phyloP scores from a whole-genome alignment of 495 filamentous ascomycete genomes.

The Neurospora intermedia region DNA sequence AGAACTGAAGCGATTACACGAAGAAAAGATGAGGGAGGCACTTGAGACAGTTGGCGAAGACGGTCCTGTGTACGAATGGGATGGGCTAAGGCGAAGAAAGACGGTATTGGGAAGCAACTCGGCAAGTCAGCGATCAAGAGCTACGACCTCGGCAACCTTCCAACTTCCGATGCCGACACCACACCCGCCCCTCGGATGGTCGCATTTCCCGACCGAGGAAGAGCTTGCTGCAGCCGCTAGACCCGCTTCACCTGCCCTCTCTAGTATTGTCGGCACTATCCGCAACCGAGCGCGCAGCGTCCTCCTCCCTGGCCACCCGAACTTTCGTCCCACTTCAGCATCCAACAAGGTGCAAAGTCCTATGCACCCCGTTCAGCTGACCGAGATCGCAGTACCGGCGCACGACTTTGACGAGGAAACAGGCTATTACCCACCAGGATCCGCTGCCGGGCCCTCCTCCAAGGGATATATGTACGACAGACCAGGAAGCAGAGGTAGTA shows the following conservation, averaged over 20 bases:
- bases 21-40: conserved; percentile 61
- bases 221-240: conserved; percentile 44
- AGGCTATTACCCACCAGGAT: conserved; percentile 28
- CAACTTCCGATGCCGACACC: conserved; percentile 36
- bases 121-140: conserved; percentile 17
- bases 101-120: conserved; percentile 48
- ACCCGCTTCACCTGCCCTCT: conserved; percentile 38
- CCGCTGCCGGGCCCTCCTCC: conserved; percentile 4
- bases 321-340: conserved; percentile 18
- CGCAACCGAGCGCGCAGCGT: conserved; percentile 44
- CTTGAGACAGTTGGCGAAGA: conserved; percentile 67
- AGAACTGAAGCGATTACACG: conserved; percentile 67
- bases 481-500: conserved; percentile 22
- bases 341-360: conserved; percentile 30
- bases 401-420: conserved; percentile 34
- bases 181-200: conserved; percentile 83
- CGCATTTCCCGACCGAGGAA: conserved; percentile 63
- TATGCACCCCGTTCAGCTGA: conserved; percentile 49
- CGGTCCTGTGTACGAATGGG: conserved; percentile 67
- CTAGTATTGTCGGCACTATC: conserved; percentile 50
- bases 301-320: conserved; percentile 33
- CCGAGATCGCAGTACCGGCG: conserved; percentile 45
- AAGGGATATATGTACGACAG: conserved; percentile 4
- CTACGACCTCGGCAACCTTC: conserved; percentile 25
- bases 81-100: conserved; percentile 75